Evolutionary conservation across 805 yeast species (phyloP).

Genomic region (Sugiyamaella qingdaonensis): DNA sequence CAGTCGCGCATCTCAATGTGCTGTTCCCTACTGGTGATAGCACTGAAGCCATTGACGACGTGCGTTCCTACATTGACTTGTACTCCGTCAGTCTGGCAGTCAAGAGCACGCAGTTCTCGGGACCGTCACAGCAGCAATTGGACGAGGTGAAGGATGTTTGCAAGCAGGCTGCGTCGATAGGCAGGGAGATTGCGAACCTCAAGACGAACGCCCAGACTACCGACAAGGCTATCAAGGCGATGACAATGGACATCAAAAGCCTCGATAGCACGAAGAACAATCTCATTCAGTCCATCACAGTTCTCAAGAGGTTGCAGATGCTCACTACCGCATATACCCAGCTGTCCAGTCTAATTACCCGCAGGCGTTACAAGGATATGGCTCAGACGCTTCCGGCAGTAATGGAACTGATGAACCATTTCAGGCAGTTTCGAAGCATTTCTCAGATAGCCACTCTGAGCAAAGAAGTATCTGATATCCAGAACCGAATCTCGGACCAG

Average conservation of each 20-base stretch:
- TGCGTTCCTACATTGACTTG: constrained; percentile 46
- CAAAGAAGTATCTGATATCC: constrained; percentile 54
- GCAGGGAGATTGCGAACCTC: constrained; percentile 45
- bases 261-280: constrained; percentile 83
- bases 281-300: constrained; percentile 77
- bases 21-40: constrained; percentile 50
- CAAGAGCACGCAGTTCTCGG: constrained; percentile 36
- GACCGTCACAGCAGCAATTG: constrained; percentile 24
- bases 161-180: constrained; percentile 34
- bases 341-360: constrained; percentile 45
- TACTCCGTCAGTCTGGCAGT: constrained; percentile 51
- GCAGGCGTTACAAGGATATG: constrained; percentile 50
- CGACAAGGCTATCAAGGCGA: constrained; percentile 55
- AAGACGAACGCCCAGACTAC: constrained; percentile 50
- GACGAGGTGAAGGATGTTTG: constrained; percentile 26
- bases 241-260: constrained; percentile 73
- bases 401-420: constrained; percentile 63
- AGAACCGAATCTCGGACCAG: constrained; percentile 59
- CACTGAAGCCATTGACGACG: constrained; percentile 47
- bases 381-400: constrained; percentile 64
- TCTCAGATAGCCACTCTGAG: constrained; percentile 70
- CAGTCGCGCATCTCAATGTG: constrained; percentile 47
- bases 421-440: constrained; percentile 76
- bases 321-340: constrained; percentile 68
- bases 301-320: constrained; percentile 83